Conservation (phyloP, 163 green algal genomes). For the Scenedesmus sp. region DNA sequence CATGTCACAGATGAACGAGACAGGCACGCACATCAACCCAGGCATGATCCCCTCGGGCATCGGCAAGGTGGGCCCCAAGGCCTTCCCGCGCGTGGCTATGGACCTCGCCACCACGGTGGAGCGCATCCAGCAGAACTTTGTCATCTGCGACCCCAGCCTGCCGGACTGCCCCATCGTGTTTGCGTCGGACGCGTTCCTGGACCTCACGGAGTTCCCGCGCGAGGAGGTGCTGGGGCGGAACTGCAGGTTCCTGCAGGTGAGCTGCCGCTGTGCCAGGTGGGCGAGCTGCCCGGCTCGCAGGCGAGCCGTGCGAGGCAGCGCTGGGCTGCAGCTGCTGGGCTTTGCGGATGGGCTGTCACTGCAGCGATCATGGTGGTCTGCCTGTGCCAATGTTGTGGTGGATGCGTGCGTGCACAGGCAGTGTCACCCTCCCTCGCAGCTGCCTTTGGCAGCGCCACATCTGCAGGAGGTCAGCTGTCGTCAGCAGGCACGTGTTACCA, state of each 20-base stretch:
- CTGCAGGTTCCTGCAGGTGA: slow-evolving; percentile 83
- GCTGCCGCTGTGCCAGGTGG: background rate
- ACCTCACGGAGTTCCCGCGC: slow-evolving; percentile 92
- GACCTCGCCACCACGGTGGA: slow-evolving; percentile 98
- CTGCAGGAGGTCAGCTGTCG: too few relatives aligned
- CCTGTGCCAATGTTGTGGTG: background rate
- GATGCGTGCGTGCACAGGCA: too few relatives aligned
- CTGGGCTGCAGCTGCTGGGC: too few relatives aligned
- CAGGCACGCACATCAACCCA: slow-evolving; percentile 58
- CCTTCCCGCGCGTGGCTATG: slow-evolving; percentile 90
- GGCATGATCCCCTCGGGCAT: slow-evolving; percentile 46
- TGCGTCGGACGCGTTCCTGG: slow-evolving; percentile 95
- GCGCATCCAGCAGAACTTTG: slow-evolving; percentile 95
- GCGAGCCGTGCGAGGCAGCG: too few relatives aligned
- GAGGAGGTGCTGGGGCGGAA: slow-evolving; percentile 96
- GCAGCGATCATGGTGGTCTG: background rate
- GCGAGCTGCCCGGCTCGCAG: too few relatives aligned
- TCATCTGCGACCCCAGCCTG: slow-evolving; percentile 95
- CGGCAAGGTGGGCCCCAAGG: slow-evolving; percentile 68
- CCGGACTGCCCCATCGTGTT: slow-evolving; percentile 99
- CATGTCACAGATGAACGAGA: slow-evolving; percentile 17
- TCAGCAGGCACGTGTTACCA: too few relatives aligned
- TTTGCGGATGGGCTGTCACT: too few relatives aligned
- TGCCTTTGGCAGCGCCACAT: too few relatives aligned
- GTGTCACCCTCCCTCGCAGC: too few relatives aligned